A percentile compares a stretch with the other conserved stretches of the same genome.
phyloP scores from a whole-genome alignment of 2,329 filamentous ascomycete species.

The Hymenoscyphus infarciens region DNA sequence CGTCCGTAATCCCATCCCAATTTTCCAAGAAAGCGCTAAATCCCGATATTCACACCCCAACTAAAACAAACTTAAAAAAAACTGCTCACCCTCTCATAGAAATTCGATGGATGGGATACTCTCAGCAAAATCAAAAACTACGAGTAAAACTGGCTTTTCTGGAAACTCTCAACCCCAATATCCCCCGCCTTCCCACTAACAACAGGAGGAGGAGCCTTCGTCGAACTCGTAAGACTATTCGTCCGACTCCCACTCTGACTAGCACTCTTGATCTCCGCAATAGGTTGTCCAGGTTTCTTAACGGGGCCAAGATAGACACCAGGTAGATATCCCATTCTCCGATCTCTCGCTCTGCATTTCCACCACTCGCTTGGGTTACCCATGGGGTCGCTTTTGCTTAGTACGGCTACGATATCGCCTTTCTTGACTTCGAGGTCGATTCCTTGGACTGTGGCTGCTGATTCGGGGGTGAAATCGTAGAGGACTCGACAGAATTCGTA shows the following conservation, averaged over 20 bases:
- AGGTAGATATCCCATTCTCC: slow-evolving; percentile 86
- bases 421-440: slow-evolving; percentile 91
- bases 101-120: not conserved
- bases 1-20: not conserved
- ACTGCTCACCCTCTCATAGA: not conserved
- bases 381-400: slow-evolving; percentile 87
- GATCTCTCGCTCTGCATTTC: slow-evolving; percentile 87
- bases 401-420: slow-evolving; percentile 89
- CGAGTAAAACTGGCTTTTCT: slow-evolving; percentile 66
- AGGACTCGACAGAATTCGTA: slow-evolving; percentile 94
- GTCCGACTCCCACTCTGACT: slow-evolving; percentile 45
- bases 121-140: slow-evolving; percentile 35
- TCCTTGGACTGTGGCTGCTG: slow-evolving; percentile 58
- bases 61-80: not conserved
- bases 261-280: slow-evolving; percentile 35
- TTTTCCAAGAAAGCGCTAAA: slow-evolving; percentile 2
- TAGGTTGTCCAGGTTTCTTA: slow-evolving; percentile 46
- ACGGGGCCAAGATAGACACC: slow-evolving; percentile 83
- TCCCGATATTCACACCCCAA: not conserved
- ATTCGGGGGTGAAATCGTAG: slow-evolving; percentile 88
- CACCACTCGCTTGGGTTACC: slow-evolving; percentile 96
- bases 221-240: slow-evolving; percentile 38
- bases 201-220: slow-evolving; percentile 40
- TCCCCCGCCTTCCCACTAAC: slow-evolving; percentile 59
- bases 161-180: slow-evolving; percentile 65